Base-by-base conservation (phyloP, 352 stramenopile genomes). In the Phytopythium sindhum region DNA sequence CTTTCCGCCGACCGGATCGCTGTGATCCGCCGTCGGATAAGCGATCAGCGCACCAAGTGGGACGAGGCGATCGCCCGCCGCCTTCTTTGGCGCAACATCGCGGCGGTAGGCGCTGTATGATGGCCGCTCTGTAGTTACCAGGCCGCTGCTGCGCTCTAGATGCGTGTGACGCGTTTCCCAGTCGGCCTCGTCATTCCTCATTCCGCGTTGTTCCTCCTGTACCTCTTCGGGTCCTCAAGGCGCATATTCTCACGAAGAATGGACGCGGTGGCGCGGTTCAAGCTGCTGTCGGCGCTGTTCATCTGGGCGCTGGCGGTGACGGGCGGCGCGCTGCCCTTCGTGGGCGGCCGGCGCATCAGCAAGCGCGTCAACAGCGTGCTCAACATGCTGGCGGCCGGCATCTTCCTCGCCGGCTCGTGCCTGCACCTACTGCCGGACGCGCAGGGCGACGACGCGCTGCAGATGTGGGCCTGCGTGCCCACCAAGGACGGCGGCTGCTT, bases 401-500 rank as follows among this genome's bases (percentile, higher is more conserved):
- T 95, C 59, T 95, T 95, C 65, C 75, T 95, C 45, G 78, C 82
- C 1, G 83, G 84, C 14, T 91, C 86, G 26, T 86, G 78, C n/a
- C 74, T 95, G 65, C 86, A 95, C 58, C 61, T 95, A 60, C 80
- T 95, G 24, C 81, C 86, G 12, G 86, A 95, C 54, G 84, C 86
- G 28, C 79, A 90, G 55, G 69, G 75, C 56, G 92, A 95, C 64
- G 53, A 62, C 48, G 79, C 82, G 53, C 78, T 95, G 14, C 70
- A 67, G 0, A 48, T 62, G 9, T 81, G 73, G 60, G 73, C 75
- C 1, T 91, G 86, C 55, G 66, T 81, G 0, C 60, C 70, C 58
- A 78, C 71, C 7, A 65, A 65, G 7, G 72, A 78, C 57, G 61
- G 65, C 21, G 76, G 67, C 17, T 93, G 84, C 66, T 87, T 95